Percentiles rank a stretch among this genome's conserved stretches.
These are phyloP conservation scores for Aspergillus mulundensis DNA, from an alignment of 495 filamentous ascomycete species.

Conservation along the genomic window DNA sequence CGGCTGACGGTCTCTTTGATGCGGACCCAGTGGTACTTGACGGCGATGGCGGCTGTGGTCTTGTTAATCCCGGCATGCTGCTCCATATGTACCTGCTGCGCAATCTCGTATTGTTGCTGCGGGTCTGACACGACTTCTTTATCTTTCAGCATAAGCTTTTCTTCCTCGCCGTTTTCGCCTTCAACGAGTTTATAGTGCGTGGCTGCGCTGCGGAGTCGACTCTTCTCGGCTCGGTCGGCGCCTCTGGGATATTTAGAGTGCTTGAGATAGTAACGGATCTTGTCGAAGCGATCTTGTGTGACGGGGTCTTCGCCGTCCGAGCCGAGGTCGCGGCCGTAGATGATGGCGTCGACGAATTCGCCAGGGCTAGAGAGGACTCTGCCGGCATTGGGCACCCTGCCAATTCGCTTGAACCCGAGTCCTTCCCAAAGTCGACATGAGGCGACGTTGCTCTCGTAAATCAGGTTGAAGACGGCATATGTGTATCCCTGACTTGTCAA, in stretches of 20 bases:
- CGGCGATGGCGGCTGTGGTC: slow-evolving; percentile 88
- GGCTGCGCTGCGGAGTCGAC: slow-evolving; percentile 83
- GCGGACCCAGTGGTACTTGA: slow-evolving; percentile 96
- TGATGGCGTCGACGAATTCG: slow-evolving; percentile 88
- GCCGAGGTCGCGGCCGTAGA: slow-evolving; percentile 86
- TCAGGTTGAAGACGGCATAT: slow-evolving; percentile 96
- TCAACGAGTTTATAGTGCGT: slow-evolving; percentile 84
- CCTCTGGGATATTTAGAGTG: slow-evolving; percentile 90
- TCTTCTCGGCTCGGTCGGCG: slow-evolving; percentile 93
- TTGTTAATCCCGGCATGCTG: slow-evolving; percentile 98
- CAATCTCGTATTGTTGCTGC: slow-evolving; percentile 87
- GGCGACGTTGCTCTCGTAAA: slow-evolving; percentile 95
- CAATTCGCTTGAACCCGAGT: slow-evolving; percentile 96
- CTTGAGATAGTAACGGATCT: slow-evolving; percentile 95
- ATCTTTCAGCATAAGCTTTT: slow-evolving; percentile 91
- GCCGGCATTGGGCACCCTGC: slow-evolving; percentile 82
- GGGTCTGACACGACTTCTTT: slow-evolving; percentile 96
- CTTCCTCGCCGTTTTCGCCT: slow-evolving; percentile 49
- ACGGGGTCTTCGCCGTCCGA: slow-evolving; percentile 79
- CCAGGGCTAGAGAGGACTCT: slow-evolving; percentile 76
- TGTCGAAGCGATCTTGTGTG: slow-evolving; percentile 96
- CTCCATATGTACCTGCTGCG: slow-evolving; percentile 64
- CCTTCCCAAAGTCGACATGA: slow-evolving; percentile 96
- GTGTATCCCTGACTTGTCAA: slow-evolving; percentile 64
- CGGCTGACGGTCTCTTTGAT: slow-evolving; percentile 97